These are phyloP conservation scores for Phlebiopsis flavidoalba DNA, from an alignment of 768 basidiomycete genomes.

Conservation along the genomic window DNA sequence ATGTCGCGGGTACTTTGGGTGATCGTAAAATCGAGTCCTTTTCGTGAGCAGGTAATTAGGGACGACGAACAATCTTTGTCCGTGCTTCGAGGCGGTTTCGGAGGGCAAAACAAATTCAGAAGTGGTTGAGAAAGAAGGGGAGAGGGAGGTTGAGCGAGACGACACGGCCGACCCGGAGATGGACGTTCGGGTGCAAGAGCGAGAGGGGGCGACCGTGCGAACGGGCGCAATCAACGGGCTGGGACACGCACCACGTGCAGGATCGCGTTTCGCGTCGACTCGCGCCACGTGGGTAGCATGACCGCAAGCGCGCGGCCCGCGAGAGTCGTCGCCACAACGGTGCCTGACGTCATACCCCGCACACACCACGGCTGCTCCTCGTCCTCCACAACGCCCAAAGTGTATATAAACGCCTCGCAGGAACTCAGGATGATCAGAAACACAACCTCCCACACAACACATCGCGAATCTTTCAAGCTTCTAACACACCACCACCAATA, in stretches of 20 bases:
- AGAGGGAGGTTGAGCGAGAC: background rate
- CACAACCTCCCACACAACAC: background rate
- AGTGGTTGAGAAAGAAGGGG: background rate
- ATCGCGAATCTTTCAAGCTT: background rate
- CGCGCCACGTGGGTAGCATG: background rate
- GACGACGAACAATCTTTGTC: background rate
- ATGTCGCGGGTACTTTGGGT: background rate
- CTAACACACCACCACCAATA: background rate
- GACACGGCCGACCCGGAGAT: background rate
- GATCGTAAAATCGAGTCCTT: background rate
- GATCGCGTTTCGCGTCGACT: constrained; percentile 11
- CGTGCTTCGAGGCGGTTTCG: too few relatives aligned
- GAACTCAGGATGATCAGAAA: background rate
- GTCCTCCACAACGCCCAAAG: background rate
- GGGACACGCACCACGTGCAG: constrained; percentile 1
- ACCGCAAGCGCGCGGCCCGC: background rate
- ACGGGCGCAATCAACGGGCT: constrained; percentile 5
- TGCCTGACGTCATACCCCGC: background rate
- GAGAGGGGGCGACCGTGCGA: constrained; percentile 5
- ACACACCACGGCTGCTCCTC: background rate
- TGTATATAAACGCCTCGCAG: background rate
- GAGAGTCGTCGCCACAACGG: background rate
- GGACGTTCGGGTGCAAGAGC: background rate
- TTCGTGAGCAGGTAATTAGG: background rate
- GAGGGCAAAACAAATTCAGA: too few relatives aligned